phyloP scores from a whole-genome alignment of 2,329 filamentous ascomycete species.

The Colletotrichum sp. region DNA sequence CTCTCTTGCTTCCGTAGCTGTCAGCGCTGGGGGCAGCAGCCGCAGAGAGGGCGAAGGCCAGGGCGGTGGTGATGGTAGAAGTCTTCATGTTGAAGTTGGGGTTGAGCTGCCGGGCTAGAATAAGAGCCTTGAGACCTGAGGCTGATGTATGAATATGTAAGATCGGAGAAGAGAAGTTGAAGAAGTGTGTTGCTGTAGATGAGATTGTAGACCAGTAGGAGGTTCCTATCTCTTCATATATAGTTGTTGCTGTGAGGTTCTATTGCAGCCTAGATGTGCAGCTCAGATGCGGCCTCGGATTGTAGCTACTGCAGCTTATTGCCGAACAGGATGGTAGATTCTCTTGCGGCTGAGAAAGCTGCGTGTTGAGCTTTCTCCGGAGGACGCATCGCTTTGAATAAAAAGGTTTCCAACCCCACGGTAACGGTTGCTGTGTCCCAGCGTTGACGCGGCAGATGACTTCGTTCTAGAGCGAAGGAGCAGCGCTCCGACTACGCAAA shows the following conservation, averaged over 20 bases:
- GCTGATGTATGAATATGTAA: background rate
- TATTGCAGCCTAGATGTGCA: background rate
- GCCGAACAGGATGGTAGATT: background rate
- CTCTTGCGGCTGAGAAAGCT: background rate
- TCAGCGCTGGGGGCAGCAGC: background rate
- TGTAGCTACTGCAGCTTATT: background rate
- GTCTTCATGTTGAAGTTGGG: constrained; percentile 1
- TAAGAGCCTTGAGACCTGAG: background rate
- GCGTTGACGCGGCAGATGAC: background rate
- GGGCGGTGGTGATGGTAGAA: background rate
- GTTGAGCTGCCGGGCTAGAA: background rate
- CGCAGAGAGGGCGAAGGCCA: background rate
- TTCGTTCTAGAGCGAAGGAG: background rate
- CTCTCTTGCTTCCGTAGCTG: background rate
- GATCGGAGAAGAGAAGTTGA: background rate
- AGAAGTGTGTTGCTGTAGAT: background rate
- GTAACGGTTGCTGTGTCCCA: background rate
- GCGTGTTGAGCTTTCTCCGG: background rate
- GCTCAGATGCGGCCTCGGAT: background rate
- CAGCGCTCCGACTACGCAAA: background rate
- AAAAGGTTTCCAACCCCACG: background rate
- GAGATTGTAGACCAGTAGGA: background rate
- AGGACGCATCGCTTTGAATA: background rate
- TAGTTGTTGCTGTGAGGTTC: background rate
- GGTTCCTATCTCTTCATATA: background rate